Base-by-base conservation (phyloP, 2,329 filamentous ascomycete species). In the Cladosporium velox region DNA sequence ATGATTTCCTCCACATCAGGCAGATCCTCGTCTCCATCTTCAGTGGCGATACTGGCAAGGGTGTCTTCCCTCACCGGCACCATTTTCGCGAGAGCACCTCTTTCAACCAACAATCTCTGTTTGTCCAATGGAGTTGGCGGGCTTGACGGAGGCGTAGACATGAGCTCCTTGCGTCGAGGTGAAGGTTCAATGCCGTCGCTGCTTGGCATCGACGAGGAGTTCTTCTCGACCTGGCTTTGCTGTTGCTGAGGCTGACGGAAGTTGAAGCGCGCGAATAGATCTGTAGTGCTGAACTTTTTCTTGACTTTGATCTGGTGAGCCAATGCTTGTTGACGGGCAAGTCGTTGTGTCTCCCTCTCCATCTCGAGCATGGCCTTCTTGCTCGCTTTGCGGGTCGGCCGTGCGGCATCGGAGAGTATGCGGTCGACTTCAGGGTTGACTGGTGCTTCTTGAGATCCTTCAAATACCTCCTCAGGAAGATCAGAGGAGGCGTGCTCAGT, bases 281-380 rank as follows among this genome's bases (percentile, higher is more conserved):
- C 91, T 44, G 88, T 87, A 71, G 93, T 95, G 7, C 90, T 88
- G 70, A 97, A 91, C 80, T 92, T 96, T 83, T 95, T 98, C 78
- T 91, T 93, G 1, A 92, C 81, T 79, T 90, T 92, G 28, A 92
- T 91, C 75, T 97, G 89, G 77, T 98, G 93, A 1, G 91, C 88
- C 59, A 99, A 85, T 77, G 98, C 94, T 87, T 97, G 91, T 75
- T 91, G 96, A 70, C 95, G 87, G 71, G 87, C 90, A 80, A 99
- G 87, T 34, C 95, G 88, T 80, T 99, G 95, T 1, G 94, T 97
- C 79, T 99, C 95, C 66, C 92, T 87, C 72, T 91, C 90, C 90
- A 99, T 97, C 71, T 98, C 94, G 75, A 97, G 92, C 51, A 97
- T 77, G 0, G 95, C 95, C 79, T 93, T 97, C 81, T 94, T 98